A percentile compares a stretch with the other conserved stretches of the same genome.
phyloP scores from a whole-genome alignment of 148 eudicot genomes.

The Silene uniflora region DNA sequence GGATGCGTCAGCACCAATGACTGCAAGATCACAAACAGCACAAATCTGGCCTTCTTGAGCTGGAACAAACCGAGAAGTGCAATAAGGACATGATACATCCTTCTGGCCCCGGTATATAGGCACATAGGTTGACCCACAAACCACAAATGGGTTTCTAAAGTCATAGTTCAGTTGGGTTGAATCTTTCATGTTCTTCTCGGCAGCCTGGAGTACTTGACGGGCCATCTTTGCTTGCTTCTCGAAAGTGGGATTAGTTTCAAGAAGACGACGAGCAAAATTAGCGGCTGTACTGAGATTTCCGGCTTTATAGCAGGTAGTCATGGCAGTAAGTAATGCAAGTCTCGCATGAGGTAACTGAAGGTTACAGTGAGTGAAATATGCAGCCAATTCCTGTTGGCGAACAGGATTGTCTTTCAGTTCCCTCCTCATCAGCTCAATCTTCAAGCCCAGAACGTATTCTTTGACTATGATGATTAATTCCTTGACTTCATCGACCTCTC shows the following conservation, averaged over 20 bases:
- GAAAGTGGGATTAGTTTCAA: constrained; percentile 70
- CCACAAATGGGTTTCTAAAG: constrained; percentile 92
- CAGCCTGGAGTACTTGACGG: constrained; percentile 73
- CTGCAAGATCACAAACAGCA: constrained; percentile 80
- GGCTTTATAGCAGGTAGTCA: constrained; percentile 68
- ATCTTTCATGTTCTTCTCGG: constrained; percentile 84
- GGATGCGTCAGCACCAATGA: constrained; percentile 87
- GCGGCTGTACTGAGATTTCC: constrained; percentile 67
- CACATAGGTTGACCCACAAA: constrained; percentile 88
- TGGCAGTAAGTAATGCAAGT: constrained; percentile 75
- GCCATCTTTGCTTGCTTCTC: constrained; percentile 72
- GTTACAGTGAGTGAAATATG: constrained; percentile 94
- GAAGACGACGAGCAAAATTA: constrained; percentile 75
- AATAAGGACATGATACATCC: constrained; percentile 77
- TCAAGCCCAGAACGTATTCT: constrained; percentile 45
- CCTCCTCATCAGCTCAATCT: constrained; percentile 46
- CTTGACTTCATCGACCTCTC: constrained; percentile 53
- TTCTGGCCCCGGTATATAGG: constrained; percentile 90
- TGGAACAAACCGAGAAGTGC: constrained; percentile 72
- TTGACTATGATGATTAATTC: constrained; percentile 40
- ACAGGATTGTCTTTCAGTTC: constrained; percentile 51
- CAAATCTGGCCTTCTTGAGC: constrained; percentile 79
- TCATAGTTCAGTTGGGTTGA: constrained; percentile 71
- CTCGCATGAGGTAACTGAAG: constrained; percentile 84
- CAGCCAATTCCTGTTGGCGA: constrained; percentile 93